Percentiles rank a stretch among this genome's conserved stretches.
These are phyloP conservation scores for Rhizophagus prolifer DNA, from an alignment of 192 early-diverging fungal genomes.

Conservation along the genomic window DNA sequence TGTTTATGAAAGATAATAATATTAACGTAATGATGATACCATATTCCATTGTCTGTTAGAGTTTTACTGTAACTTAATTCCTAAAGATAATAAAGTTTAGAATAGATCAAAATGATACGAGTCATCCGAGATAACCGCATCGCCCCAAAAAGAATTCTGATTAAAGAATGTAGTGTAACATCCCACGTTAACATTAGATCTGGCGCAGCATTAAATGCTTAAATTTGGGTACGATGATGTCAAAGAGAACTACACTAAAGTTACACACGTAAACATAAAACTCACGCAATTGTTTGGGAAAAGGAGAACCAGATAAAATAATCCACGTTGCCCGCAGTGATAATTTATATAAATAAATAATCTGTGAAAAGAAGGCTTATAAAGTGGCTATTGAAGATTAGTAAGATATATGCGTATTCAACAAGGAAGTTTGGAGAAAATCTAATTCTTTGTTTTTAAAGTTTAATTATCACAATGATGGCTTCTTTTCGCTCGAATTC, in stretches of 20 bases:
- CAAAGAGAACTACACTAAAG: not conserved
- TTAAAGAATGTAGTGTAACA: not conserved
- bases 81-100: not conserved
- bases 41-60: not conserved
- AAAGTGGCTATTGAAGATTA: not conserved
- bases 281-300: not conserved
- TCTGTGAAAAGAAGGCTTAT: not conserved
- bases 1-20: not conserved
- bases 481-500: not conserved
- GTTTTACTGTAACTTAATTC: not conserved
- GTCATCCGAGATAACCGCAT: not conserved
- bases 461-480: not conserved
- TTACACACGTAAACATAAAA: not conserved
- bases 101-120: too few species aligned
- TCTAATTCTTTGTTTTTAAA: not conserved
- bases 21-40: not conserved
- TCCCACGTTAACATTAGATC: not conserved
- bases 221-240: not conserved
- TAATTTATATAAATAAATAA: too few species aligned
- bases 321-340: not conserved
- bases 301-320: not conserved
- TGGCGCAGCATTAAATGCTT: not conserved
- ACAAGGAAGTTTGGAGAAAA: not conserved
- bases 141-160: not conserved
- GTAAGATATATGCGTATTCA: not conserved